Conservation (phyloP, 768 basidiomycete species). For the Tylopilus sp. region DNA sequence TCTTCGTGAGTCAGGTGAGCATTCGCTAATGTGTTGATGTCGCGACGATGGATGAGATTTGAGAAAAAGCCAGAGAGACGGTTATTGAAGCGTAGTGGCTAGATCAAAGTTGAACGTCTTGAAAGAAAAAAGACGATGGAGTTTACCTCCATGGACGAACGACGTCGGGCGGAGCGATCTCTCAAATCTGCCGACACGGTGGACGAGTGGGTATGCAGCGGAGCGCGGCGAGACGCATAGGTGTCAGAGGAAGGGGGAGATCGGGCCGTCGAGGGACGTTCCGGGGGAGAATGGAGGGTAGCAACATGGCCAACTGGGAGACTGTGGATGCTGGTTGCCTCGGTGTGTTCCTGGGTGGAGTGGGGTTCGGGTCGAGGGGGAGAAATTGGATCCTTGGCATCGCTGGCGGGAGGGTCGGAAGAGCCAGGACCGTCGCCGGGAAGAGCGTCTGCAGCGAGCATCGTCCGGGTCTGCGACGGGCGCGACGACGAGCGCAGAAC, state of each 20-base stretch:
- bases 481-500: neutral
- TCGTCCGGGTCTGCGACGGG: neutral
- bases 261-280: slow-evolving; percentile 35
- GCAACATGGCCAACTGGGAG: slow-evolving; percentile 54
- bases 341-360: slow-evolving; percentile 38
- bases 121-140: slow-evolving; percentile 3
- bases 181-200: slow-evolving; percentile 19
- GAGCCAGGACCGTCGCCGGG: slow-evolving; percentile 1
- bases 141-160: slow-evolving; percentile 58
- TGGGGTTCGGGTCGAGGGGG: slow-evolving; percentile 35
- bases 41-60: slow-evolving; percentile 71
- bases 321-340: slow-evolving; percentile 57
- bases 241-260: slow-evolving; percentile 13
- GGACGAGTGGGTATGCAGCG: slow-evolving; percentile 11
- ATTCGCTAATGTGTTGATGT: slow-evolving; percentile 34
- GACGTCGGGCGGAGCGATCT: slow-evolving; percentile 43
- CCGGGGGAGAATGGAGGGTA: slow-evolving; percentile 33
- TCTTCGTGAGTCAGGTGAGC: slow-evolving; percentile 37
- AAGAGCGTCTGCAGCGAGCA: slow-evolving; percentile 1
- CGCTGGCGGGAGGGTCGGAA: neutral
- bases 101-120: slow-evolving; percentile 8
- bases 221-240: neutral
- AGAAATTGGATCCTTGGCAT: neutral
- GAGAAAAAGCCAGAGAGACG: slow-evolving; percentile 85
- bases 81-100: slow-evolving; percentile 60